Evolutionary conservation across 352 stramenopile species (phyloP).

Genomic region (Elongisporangium anandrum): DNA sequence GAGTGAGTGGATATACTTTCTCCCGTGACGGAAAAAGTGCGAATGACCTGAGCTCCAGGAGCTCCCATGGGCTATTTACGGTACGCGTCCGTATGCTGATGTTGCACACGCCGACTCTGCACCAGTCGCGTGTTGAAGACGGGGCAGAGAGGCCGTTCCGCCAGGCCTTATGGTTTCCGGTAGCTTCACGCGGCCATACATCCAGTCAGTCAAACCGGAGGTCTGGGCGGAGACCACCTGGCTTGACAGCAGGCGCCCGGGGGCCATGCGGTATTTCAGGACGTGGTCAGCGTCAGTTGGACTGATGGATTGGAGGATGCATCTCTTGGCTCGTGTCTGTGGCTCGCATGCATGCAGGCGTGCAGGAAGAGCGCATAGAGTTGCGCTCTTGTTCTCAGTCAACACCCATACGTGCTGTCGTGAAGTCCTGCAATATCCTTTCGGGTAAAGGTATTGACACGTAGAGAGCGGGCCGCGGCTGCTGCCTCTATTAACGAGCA

Average conservation of each 20-base stretch:
- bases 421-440: not conserved
- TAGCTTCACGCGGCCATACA: not conserved
- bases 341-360: not conserved
- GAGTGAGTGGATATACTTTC: conserved; percentile 14
- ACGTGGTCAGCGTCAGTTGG: not conserved
- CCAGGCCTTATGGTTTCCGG: not conserved
- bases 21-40: conserved; percentile 16
- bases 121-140: not conserved
- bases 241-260: not conserved
- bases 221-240: not conserved
- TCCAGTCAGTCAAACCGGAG: not conserved
- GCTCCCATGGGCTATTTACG: not conserved
- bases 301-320: not conserved
- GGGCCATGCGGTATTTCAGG: not conserved
- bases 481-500: not conserved
- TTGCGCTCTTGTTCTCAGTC: not conserved
- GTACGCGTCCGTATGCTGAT: not conserved
- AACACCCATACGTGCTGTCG: not conserved
- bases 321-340: not conserved
- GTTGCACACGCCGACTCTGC: not conserved
- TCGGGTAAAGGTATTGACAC: not conserved
- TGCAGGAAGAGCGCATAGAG: not conserved
- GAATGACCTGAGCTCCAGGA: conserved; percentile 8
- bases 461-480: not conserved
- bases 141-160: not conserved